These are phyloP conservation scores for Penicillium macrosclerotiorum DNA, from an alignment of 495 filamentous ascomycete species.

Conservation along the genomic window DNA sequence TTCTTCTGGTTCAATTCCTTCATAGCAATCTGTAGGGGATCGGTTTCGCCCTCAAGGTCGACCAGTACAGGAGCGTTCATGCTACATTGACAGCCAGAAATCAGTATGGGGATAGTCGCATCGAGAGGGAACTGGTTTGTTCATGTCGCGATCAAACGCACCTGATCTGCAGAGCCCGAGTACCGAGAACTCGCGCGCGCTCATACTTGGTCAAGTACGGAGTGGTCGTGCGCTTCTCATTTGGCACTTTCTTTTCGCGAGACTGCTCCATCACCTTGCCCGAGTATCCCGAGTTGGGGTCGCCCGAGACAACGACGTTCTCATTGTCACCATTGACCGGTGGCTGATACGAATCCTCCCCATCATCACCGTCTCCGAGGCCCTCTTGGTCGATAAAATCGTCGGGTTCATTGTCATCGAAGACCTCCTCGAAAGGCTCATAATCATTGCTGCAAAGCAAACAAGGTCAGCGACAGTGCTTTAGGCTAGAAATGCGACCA, in stretches of 20 bases:
- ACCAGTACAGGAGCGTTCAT: constrained; percentile 98
- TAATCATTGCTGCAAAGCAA: constrained; percentile 46
- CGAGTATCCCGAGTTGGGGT: constrained; percentile 63
- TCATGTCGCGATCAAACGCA: constrained; percentile 38
- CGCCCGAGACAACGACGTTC: constrained; percentile 68
- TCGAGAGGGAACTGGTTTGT: background rate
- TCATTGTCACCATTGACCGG: constrained; percentile 49
- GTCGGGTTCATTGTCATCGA: constrained; percentile 65
- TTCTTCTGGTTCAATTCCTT: constrained; percentile 98
- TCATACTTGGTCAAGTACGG: constrained; percentile 99
- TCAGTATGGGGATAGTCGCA: too few species aligned
- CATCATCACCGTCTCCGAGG: constrained; percentile 36
- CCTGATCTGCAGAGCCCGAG: constrained; percentile 94
- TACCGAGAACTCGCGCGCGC: constrained; percentile 86
- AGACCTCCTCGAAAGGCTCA: constrained; percentile 57
- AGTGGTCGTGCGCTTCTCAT: constrained; percentile 85
- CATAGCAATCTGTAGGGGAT: constrained; percentile 94
- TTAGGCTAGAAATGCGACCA: constrained; percentile 5
- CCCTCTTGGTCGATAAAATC: constrained; percentile 50
- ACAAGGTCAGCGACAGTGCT: constrained; percentile 11
- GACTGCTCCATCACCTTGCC: constrained; percentile 57
- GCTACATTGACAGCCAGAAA: constrained; percentile 49
- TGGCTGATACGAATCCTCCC: constrained; percentile 51
- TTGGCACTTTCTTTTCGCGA: constrained; percentile 86
- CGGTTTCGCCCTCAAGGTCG: constrained; percentile 95